These are phyloP conservation scores for Ampelomyces quisqualis DNA, from an alignment of 2,329 filamentous ascomycete species.

Conservation along the genomic window DNA sequence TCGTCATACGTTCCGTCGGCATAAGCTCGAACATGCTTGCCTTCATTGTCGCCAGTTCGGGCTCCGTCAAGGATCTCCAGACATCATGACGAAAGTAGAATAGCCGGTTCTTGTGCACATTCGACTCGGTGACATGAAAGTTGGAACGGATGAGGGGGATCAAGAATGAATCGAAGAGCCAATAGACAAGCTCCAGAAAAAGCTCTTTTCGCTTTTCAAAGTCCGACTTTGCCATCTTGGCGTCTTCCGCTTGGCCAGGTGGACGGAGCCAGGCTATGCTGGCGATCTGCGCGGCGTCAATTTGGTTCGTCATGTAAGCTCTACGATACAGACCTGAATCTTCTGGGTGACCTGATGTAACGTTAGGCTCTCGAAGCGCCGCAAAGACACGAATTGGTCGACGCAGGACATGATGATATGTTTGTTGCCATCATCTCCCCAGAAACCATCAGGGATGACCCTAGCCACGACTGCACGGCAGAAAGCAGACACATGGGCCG, in stretches of 20 bases:
- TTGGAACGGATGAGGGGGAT: conserved; percentile 83
- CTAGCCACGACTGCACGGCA: conserved; percentile 73
- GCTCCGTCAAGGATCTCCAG: conserved; percentile 76
- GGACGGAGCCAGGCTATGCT: conserved; percentile 72
- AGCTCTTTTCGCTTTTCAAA: conserved; percentile 74
- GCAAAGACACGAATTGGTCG: conserved; percentile 74
- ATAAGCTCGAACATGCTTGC: conserved; percentile 77
- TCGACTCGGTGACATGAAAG: conserved; percentile 95
- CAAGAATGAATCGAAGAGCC: conserved; percentile 85
- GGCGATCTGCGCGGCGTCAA: conserved; percentile 55
- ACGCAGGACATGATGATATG: conserved; percentile 63
- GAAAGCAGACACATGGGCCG: conserved; percentile 75
- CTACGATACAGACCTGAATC: conserved; percentile 64
- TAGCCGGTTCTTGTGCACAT: conserved; percentile 71
- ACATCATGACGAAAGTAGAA: conserved; percentile 96
- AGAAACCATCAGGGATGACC: conserved; percentile 73
- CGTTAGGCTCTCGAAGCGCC: conserved; percentile 77
- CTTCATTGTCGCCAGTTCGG: conserved; percentile 68
- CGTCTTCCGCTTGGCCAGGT: conserved; percentile 45
- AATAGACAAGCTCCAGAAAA: conserved; percentile 84
- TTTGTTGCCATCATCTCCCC: conserved; percentile 69
- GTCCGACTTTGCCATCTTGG: conserved; percentile 70
- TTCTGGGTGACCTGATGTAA: conserved; percentile 76
- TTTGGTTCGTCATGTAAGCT: conserved; percentile 9
- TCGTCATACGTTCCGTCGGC: conserved; percentile 56